Evolutionary conservation across 805 yeast species (phyloP), one percentile per base, ranked within the genome.

Genomic region (Ogataea nonfermentans): DNA sequence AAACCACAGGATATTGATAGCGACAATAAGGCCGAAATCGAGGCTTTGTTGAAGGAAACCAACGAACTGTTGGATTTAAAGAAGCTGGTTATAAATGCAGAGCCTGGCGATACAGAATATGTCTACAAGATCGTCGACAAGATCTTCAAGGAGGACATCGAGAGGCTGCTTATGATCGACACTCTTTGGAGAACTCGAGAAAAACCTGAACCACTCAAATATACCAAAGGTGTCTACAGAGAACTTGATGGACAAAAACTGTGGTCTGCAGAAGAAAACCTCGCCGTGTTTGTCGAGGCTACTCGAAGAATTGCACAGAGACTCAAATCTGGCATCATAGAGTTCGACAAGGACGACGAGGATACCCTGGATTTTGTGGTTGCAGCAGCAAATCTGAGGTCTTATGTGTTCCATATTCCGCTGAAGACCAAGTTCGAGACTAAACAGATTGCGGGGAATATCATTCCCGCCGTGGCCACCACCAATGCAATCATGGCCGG

Each of bases 381-480:
- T 2, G 79, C 96, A 0, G 79, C 96, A 1, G 79, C 96, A 0
- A 88, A 89, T 53, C 68, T 90, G 33, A 71, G 96, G 48, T 81
- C 91, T 0, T 56, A 54, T 34, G 72, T 85, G 2, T 91, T 90
- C 56, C 68, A 71, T 16, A 89, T 90, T 41, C 84, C 80, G 24
- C 50, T 68, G 36, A 82, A 84, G 56, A 72, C 93, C 3, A 81
- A 85, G 44, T 93, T 95, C 57, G 95, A 88, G 44, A 77, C 85
- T 46, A 93, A 93, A 59, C 95, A 85, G 55, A 89, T 91, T 48
- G 99, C 99, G 0, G 99, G 99, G 5, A 93, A 91, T 61, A 93
- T 93, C 53, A 93, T 93, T 28, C 99, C 99, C 0, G 99, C 99
- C 0, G 90, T 95, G 51, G 98, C 99, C 5, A 93, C 99, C 2